Base-by-base conservation (phyloP, 1,139 yeast species). In the Protomyces gravidus region DNA sequence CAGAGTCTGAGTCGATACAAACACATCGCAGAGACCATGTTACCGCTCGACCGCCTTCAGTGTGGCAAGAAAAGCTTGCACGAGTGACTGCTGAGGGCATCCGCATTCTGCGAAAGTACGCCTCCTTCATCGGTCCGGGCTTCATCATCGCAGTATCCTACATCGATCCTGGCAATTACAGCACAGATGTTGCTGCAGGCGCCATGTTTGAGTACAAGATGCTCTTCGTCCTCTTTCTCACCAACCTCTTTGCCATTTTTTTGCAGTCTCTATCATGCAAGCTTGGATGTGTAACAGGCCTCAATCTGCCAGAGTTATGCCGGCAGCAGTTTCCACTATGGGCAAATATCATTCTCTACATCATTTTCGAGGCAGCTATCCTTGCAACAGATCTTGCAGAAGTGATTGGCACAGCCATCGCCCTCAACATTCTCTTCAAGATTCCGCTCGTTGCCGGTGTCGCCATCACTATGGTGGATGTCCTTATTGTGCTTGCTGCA, bases 91-190 rank as follows among this genome's bases (percentile, higher is more conserved):
- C 13, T 6, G 27, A n/a, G 11, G 48, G 30, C 15, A 9, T 19
- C 9, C 30, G 30, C 15, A 27, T 50, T 6, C 17, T 50, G 9
- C 36, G 39, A 15, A 53, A 53, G 28, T 53, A 53, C 40, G n/a
- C 32, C 11, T 46, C 58, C 19, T 53, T 53, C 27, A 36, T 89
- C 2, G 97, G 97, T 0, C 97, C 97, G 0, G 97, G 97, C 0
- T 78, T 90, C 51, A 84, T 90, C 92, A 95, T 92, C 28, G 82
- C 94, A 23, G 97, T 92, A 56, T 96, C 97, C 0, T 92, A 90
- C 69, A 88, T 92, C 86, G 98, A 92, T 69, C 97, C 98, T 0
- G 98, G 98, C 1, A 92, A 92, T 73, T 92, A 90, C 73, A 85
- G 96, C 32, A 89, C 97, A 1, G 92, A 95, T 40, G 96, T 92